Base-by-base conservation (phyloP, 495 filamentous ascomycete species). In the Lentithecium fluviatile region DNA sequence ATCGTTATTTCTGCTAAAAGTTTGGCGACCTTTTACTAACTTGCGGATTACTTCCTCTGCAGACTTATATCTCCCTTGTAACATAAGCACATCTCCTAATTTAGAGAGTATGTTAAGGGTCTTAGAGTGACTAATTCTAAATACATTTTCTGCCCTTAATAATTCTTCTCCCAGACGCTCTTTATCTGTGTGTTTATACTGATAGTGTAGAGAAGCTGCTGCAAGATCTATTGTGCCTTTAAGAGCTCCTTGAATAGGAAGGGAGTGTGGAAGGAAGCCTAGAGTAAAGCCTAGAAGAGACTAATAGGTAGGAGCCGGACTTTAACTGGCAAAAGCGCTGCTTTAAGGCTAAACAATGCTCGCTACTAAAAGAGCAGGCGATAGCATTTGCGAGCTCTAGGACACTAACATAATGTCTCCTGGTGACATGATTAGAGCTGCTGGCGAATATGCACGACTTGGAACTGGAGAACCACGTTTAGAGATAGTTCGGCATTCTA, bases 21-120 rank as follows among this genome's bases (percentile, higher is more conserved):
- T 55, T 50, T 45, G 49, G 37, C 56, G 45, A 36, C 29, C 51
- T 36, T 65, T 34, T 17, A 65, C 42, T 24, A 60, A 46, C 45
- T 50, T 65, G 15, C 51, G 57, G 51, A 60, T 56, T 32, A 56
- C 37, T 36, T 60, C 56, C 26, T 60, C 62, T 19, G 57, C 57
- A 46, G 62, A 55, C 32, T 42, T 60, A 36, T 65, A 65, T 45
- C 62, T 65, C 50, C 62, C 62, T 61, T 65, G 62, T 13, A n/a
- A 29, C 8, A 60, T 50, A 26, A 65, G 57, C 43, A 65, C 50
- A 1, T 34, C n/a, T 32, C 62, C 49, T 40, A 65, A 56, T 45
- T 56, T 32, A 26, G 2, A 60, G 26, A 60, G 42, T 42, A 49
- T 45, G 26, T 43, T 21, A 23, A 65, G 45, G 20, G 56, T 56